Evolutionary conservation across 371 early-diverging fungal genomes (phyloP).

Genomic region (Chytridium lagenaria): DNA sequence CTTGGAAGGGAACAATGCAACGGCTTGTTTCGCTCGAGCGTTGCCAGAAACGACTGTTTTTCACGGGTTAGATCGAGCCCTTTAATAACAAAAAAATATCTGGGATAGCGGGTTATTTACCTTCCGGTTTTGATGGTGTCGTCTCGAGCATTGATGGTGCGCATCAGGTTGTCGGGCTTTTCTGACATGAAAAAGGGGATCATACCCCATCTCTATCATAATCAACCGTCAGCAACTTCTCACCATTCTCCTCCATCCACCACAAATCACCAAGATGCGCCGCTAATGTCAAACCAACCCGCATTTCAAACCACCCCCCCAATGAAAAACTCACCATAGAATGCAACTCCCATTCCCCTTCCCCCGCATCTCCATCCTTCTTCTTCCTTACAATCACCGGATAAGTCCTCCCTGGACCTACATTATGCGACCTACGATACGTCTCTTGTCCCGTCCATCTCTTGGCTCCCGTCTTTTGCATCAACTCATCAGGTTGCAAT

Average conservation of each 20-base stretch:
- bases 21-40: conserved; percentile 62
- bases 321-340: not conserved
- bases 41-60: conserved; percentile 59
- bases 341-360: not conserved
- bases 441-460: not conserved
- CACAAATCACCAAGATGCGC: not conserved
- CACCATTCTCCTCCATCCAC: no score
- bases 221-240: no score
- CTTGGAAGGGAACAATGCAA: conserved; percentile 73
- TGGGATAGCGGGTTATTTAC: not conserved
- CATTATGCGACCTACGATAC: conserved; percentile 2
- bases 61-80: no score
- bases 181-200: conserved; percentile 63
- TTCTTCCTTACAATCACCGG: not conserved
- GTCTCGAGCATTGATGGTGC: conserved; percentile 71
- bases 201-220: conserved; percentile 66
- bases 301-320: not conserved
- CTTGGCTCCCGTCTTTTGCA: not conserved
- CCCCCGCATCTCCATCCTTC: not conserved
- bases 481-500: not conserved
- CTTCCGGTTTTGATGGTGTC: conserved; percentile 59
- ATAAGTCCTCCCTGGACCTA: conserved; percentile 9
- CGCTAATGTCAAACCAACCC: not conserved
- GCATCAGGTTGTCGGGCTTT: conserved; percentile 52
- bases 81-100: no score